Conservation (phyloP, 2,329 filamentous ascomycete genomes). For the Dendryphion nanum region DNA sequence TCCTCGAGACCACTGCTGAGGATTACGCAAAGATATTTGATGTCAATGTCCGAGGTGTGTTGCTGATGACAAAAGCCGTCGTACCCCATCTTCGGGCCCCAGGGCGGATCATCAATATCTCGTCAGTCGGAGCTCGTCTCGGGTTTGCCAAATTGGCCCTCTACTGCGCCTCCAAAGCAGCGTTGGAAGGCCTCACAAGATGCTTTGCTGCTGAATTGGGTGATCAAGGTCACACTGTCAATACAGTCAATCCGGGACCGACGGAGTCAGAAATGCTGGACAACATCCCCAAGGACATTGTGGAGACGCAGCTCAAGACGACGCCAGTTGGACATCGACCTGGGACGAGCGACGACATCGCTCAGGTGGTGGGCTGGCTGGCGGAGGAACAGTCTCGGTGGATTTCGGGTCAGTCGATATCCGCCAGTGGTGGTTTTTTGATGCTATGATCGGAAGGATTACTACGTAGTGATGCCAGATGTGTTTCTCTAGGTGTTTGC, state of each 20-base stretch:
- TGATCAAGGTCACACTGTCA: conserved; percentile 57
- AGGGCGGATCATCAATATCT: conserved; percentile 59
- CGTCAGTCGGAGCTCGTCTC: conserved; percentile 52
- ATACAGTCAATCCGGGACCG: conserved; percentile 59
- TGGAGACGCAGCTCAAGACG: conserved; percentile 49
- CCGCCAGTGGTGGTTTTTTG: conserved; percentile 51
- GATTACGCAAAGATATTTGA: conserved; percentile 57
- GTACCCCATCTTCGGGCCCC: conserved; percentile 50
- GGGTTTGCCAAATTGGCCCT: conserved; percentile 49
- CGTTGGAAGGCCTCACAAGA: conserved; percentile 59
- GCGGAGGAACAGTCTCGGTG: conserved; percentile 46
- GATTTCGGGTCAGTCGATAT: conserved; percentile 55
- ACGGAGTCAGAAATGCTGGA: conserved; percentile 59
- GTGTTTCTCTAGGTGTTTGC: conserved; percentile 17
- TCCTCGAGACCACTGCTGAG: conserved; percentile 40
- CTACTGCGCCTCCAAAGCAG: conserved; percentile 60
- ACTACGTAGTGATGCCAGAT: conserved; percentile 10
- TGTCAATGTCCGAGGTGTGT: conserved; percentile 56
- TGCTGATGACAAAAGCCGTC: conserved; percentile 55
- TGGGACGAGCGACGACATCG: conserved; percentile 55
- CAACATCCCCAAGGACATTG: conserved; percentile 49
- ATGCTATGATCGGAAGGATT: conserved; percentile 20
- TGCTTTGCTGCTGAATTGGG: conserved; percentile 61
- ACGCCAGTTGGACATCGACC: conserved; percentile 54
- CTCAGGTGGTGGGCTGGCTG: conserved; percentile 56